A percentile compares a stretch with the other conserved stretches of the same genome.
phyloP scores from a whole-genome alignment of 177 flowering plant species.

The Vitis hybrid region DNA sequence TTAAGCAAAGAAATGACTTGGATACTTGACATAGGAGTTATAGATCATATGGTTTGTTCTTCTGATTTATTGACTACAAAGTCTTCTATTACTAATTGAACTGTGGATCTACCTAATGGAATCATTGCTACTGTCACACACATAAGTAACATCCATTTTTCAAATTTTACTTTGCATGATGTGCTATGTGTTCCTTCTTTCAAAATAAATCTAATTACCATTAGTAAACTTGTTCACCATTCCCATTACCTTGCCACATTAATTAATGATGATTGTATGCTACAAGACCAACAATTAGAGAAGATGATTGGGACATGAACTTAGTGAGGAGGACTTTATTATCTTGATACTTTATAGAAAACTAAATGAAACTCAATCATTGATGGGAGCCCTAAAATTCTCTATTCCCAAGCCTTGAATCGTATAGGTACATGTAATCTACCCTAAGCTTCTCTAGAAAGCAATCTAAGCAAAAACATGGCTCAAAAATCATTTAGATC shows the following conservation, averaged over 20 bases:
- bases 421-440: no score
- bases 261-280: slow-evolving; percentile 9
- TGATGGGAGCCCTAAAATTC: no score
- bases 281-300: slow-evolving; percentile 15
- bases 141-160: slow-evolving; percentile 5
- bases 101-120: slow-evolving; percentile 2
- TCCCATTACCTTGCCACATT: slow-evolving; percentile 12
- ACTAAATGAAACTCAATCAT: slow-evolving; percentile 8
- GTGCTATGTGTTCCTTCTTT: slow-evolving; percentile 20
- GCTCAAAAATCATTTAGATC: no score
- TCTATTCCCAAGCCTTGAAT: no score
- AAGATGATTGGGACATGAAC: slow-evolving; percentile 5
- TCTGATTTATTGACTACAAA: not conserved
- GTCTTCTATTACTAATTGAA: not conserved
- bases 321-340: slow-evolving; percentile 13
- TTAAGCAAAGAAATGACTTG: not conserved
- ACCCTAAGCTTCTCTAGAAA: no score
- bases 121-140: slow-evolving; percentile 6
- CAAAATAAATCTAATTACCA: slow-evolving; percentile 10
- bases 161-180: slow-evolving; percentile 12
- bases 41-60: slow-evolving; percentile 9
- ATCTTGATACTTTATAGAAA: slow-evolving; percentile 16
- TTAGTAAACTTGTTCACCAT: slow-evolving; percentile 5
- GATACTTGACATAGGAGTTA: slow-evolving; percentile 4
- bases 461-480: no score